Percentiles rank a stretch among this genome's conserved stretches.
These are phyloP conservation scores for Entomophthora muscae DNA, from an alignment of 371 early-diverging fungal species.

Conservation along the genomic window DNA sequence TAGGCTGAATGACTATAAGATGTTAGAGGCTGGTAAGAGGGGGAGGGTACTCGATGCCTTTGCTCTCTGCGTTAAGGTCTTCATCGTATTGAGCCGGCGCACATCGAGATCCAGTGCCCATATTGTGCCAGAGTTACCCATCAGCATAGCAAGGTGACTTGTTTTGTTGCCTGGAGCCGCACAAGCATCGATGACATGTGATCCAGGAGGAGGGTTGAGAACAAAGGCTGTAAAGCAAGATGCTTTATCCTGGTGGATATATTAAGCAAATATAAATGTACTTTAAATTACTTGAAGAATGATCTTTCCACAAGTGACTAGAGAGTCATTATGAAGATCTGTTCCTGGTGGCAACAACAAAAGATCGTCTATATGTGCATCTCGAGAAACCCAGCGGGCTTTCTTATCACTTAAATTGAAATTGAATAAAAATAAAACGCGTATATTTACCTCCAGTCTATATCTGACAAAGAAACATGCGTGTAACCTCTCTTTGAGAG, in stretches of 20 bases:
- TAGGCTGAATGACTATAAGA: slow-evolving; percentile 22
- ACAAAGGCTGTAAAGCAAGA: slow-evolving; percentile 94
- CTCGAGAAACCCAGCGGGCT: slow-evolving; percentile 25
- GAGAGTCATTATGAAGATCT: slow-evolving; percentile 59
- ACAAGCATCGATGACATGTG: slow-evolving; percentile 87
- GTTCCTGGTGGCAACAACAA: slow-evolving; percentile 68
- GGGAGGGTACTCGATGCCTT: slow-evolving; percentile 61
- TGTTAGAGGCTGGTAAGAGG: neutral
- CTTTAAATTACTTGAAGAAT: slow-evolving; percentile 56
- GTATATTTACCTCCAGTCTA: slow-evolving; percentile 17
- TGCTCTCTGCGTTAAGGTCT: slow-evolving; percentile 46
- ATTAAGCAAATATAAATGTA: neutral
- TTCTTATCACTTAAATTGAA: slow-evolving; percentile 1
- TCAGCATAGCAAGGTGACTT: slow-evolving; percentile 69
- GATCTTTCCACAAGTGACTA: slow-evolving; percentile 52
- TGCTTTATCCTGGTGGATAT: slow-evolving; percentile 58
- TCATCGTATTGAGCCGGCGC: slow-evolving; percentile 58
- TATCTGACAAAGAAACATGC: slow-evolving; percentile 20
- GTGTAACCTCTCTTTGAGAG: slow-evolving; percentile 42
- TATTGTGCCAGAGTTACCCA: slow-evolving; percentile 73
- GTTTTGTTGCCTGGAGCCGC: slow-evolving; percentile 99
- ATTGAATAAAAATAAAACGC: neutral
- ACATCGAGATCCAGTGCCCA: slow-evolving; percentile 85
- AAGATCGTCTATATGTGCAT: slow-evolving; percentile 60
- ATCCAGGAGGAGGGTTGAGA: slow-evolving; percentile 45